Evolutionary conservation across 2,329 filamentous ascomycete species (phyloP).

Genomic region (Hypoxylon sp.): DNA sequence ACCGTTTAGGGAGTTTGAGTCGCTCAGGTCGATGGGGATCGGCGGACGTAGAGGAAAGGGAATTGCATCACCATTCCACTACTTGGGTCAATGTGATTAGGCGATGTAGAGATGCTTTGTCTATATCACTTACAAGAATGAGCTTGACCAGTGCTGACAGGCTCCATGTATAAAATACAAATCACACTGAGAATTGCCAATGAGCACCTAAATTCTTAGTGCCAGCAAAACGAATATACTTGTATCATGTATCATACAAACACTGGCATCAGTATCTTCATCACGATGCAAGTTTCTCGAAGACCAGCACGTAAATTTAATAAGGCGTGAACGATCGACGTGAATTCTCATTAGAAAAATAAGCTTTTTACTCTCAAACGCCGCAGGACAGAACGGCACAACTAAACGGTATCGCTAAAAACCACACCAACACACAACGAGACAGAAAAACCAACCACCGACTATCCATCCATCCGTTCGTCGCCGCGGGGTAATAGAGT

Average conservation of each 20-base stretch:
- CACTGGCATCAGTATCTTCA: neutral
- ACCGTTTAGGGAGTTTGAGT: neutral
- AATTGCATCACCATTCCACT: neutral
- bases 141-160: conserved; percentile 4
- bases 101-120: neutral
- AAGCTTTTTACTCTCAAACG: conserved; percentile 13
- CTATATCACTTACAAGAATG: conserved; percentile 6
- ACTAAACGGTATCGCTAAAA: neutral
- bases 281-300: neutral
- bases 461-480: conserved; percentile 14
- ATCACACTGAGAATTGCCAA: neutral
- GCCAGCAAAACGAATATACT: neutral
- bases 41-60: neutral
- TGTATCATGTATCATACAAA: conserved; percentile 5
- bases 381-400: conserved; percentile 1
- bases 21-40: neutral
- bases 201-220: neutral
- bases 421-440: neutral
- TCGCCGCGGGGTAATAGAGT: neutral
- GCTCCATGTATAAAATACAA: conserved; percentile 24
- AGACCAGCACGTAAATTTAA: neutral
- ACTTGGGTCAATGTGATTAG: neutral
- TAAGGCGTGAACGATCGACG: conserved; percentile 11
- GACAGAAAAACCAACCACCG: neutral
- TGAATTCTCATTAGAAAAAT: conserved; percentile 21